Evolutionary conservation across 2,329 filamentous ascomycete species (phyloP).

Genomic region (Fusarium chuoi): DNA sequence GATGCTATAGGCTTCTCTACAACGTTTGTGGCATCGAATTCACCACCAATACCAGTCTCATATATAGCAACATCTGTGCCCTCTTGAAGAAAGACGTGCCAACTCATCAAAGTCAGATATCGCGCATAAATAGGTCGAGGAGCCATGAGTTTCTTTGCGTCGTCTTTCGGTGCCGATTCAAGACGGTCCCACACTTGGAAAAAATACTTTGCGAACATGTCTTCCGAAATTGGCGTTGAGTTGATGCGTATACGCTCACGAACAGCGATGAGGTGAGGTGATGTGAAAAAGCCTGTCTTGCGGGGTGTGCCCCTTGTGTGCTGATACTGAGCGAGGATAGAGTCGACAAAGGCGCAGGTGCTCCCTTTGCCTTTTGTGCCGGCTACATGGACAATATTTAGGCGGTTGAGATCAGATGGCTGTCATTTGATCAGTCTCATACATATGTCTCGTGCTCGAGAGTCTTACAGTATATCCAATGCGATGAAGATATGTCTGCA

Average conservation of each 20-base stretch:
- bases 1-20: conserved; percentile 66
- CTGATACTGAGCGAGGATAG: conserved; percentile 67
- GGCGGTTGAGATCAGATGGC: conserved; percentile 62
- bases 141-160: conserved; percentile 49
- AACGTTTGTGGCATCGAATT: conserved; percentile 76
- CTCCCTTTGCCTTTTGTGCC: conserved; percentile 83
- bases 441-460: background rate
- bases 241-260: conserved; percentile 75
- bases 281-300: conserved; percentile 73
- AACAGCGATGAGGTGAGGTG: conserved; percentile 74
- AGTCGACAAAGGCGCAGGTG: conserved; percentile 74
- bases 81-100: conserved; percentile 73
- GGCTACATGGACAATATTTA: conserved; percentile 76
- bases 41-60: conserved; percentile 75
- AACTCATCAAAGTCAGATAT: conserved; percentile 73
- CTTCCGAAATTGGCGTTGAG: conserved; percentile 65
- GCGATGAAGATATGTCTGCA: conserved; percentile 79
- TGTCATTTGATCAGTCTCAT: conserved; percentile 22
- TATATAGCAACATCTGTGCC: conserved; percentile 71
- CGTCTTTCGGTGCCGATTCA: conserved; percentile 47
- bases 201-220: conserved; percentile 71
- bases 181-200: conserved; percentile 74
- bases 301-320: conserved; percentile 47
- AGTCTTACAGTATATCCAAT: conserved; percentile 76
- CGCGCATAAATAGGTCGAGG: conserved; percentile 67